Conservation (phyloP, 2,329 filamentous ascomycete genomes). For the Acarospora socialis region DNA sequence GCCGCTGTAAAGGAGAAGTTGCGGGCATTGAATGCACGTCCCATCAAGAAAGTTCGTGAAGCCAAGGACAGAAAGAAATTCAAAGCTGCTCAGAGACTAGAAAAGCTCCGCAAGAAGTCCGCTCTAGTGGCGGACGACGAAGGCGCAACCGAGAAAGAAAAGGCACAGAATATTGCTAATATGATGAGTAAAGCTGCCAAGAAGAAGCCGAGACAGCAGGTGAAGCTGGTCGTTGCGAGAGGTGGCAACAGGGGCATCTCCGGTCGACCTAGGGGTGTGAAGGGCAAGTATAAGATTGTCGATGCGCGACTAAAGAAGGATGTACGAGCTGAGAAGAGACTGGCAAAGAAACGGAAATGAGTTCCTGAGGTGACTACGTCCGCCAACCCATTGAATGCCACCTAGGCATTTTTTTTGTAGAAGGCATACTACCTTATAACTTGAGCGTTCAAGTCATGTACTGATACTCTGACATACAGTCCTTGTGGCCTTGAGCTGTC, state of each 20-base stretch:
- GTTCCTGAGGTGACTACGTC: too few species aligned
- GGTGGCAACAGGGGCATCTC: slow-evolving; percentile 74
- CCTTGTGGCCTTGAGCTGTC: too few species aligned
- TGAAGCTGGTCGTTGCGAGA: slow-evolving; percentile 78
- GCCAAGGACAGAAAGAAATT: slow-evolving; percentile 95
- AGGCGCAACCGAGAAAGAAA: slow-evolving; percentile 89
- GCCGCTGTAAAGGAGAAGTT: slow-evolving; percentile 88
- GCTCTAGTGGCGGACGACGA: slow-evolving; percentile 79
- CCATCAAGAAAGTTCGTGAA: slow-evolving; percentile 98
- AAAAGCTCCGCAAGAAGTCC: slow-evolving; percentile 97
- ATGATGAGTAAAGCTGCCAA: slow-evolving; percentile 69
- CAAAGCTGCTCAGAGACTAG: slow-evolving; percentile 75
- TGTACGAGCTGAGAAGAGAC: slow-evolving; percentile 69
- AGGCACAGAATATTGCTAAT: slow-evolving; percentile 69
- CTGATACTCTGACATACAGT: too few species aligned
- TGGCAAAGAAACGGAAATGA: slow-evolving; percentile 60
- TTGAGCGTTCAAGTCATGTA: too few species aligned
- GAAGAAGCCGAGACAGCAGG: slow-evolving; percentile 71
- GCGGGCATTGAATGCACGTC: slow-evolving; percentile 81
- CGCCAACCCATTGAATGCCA: too few species aligned
- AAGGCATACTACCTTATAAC: too few species aligned
- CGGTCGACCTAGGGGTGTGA: slow-evolving; percentile 78
- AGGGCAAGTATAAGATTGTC: slow-evolving; percentile 95
- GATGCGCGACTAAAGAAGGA: slow-evolving; percentile 96
- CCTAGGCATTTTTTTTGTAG: too few species aligned